Base-by-base conservation (phyloP, 306 rosid species). In the Quercus agrifolia region DNA sequence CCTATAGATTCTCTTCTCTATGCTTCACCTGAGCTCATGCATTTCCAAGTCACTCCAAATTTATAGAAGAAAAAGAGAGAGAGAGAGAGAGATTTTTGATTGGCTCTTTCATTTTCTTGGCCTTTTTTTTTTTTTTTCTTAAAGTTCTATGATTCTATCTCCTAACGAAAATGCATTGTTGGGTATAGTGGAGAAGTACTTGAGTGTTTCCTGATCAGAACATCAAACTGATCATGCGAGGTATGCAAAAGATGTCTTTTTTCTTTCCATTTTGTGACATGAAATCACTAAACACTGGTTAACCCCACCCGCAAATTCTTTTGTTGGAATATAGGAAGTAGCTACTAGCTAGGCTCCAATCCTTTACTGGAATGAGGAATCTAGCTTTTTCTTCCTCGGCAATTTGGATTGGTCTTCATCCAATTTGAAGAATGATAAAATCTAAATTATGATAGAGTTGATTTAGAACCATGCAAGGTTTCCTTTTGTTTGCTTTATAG, bases 111-210 rank as follows among this genome's bases (percentile, higher is more conserved):
- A 3, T n/a, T 30, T 5, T 56, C 30, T 38, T 52, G n/a, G 52
- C 1, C 31, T 1, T n/a, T 35, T 4, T 7, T 67, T 30, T 21
- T 25, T 0, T 31, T 2, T 31, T 0, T 35, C 15, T 15, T 27
- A 13, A 3, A 49, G 17, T 49, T 3, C 1, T 12, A 12, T 49
- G 54, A 49, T 49, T 49, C 15, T 12, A 49, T 18, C 21, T 23
- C 71, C 68, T 86, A 74, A 74, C 83, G 73, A 63, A 84, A 70
- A 77, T 74, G 81, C 89, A 78, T 78, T 71, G 67, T 38, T 68
- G 44, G 81, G 74, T 68, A n/a, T 83, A 82, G 97, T 91, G 97
- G 91, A 85, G 77, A 27, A 80, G 79, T 79, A 89, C 88, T 89
- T 76, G 81, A 88, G 78, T 85, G 88, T 63, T 84, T 77, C 78